Percentiles rank a stretch among this genome's conserved stretches.
These are phyloP conservation scores for Yamadazyma insecticola DNA, from an alignment of 805 yeast species.

Conservation along the genomic window DNA sequence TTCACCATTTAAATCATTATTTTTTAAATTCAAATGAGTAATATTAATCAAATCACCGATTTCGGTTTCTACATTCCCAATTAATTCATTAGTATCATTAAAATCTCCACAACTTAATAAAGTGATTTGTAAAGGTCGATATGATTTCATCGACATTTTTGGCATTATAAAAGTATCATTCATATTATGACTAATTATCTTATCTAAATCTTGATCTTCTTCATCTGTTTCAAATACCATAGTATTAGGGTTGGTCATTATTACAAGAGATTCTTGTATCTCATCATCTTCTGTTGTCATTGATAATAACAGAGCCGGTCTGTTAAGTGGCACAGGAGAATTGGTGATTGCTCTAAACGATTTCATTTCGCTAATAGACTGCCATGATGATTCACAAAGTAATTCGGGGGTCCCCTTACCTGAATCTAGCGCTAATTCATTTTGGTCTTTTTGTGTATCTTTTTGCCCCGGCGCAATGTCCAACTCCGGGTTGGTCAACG, in stretches of 20 bases:
- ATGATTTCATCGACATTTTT: constrained; percentile 7
- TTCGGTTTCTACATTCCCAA: no score
- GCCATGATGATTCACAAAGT: constrained; percentile 22
- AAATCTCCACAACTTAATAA: constrained; percentile 17
- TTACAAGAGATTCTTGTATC: constrained; percentile 19
- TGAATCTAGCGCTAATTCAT: constrained; percentile 4
- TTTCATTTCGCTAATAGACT: constrained; percentile 20
- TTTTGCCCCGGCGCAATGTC: constrained; percentile 18
- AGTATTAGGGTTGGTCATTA: constrained; percentile 13
- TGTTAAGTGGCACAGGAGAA: constrained; percentile 7
- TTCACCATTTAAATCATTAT: constrained; percentile 10
- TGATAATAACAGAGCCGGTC: constrained; percentile 12
- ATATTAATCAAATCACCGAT: constrained; percentile 15
- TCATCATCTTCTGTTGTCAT: constrained; percentile 11
- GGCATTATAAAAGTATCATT: constrained; percentile 35
- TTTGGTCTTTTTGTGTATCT: no score
- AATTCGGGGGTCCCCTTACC: background rate
- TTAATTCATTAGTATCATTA: no score
- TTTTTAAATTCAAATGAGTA: constrained; percentile 7
- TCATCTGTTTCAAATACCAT: constrained; percentile 42
- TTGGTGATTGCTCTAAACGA: constrained; percentile 9
- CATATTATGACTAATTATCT: constrained; percentile 5
- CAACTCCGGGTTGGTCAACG: constrained; percentile 37
- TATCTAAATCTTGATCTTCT: constrained; percentile 22
- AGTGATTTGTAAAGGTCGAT: constrained; percentile 5